Percentiles rank a stretch among this genome's conserved stretches.
Conservation (phyloP, 225 moss, liverwort and hornwort genomes). For the Rhytidiadelphus loreus region DNA sequence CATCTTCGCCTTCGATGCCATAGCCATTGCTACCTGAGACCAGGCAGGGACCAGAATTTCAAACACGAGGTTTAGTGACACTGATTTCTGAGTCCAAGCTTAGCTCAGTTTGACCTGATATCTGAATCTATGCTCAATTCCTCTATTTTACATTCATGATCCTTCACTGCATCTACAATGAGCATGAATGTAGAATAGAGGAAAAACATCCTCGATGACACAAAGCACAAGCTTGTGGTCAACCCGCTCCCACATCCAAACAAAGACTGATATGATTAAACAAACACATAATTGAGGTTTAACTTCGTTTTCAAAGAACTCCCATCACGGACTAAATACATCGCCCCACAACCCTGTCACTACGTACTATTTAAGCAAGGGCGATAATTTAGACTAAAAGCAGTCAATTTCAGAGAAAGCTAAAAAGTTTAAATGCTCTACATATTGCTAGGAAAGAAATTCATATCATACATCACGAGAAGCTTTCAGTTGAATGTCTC, state of each 20-base stretch:
- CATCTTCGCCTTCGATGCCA: slow-evolving; percentile 85
- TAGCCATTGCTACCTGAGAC: slow-evolving; percentile 88
- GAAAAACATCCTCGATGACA: neutral
- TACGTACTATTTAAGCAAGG: neutral
- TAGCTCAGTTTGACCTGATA: neutral
- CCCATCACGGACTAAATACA: neutral
- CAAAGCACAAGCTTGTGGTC: neutral
- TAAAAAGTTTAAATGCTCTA: neutral
- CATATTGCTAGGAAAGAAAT: neutral
- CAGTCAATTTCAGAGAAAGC: neutral
- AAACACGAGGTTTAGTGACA: neutral
- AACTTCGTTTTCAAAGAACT: neutral
- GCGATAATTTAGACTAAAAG: neutral
- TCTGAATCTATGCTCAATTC: neutral
- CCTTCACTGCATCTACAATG: neutral
- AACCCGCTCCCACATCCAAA: neutral
- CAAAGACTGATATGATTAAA: neutral
- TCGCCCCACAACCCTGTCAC: neutral
- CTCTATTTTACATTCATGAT: neutral
- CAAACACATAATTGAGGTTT: neutral
- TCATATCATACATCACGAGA: slow-evolving; percentile 80
- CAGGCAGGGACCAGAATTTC: neutral
- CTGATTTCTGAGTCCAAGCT: neutral
- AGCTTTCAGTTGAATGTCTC: slow-evolving; percentile 75
- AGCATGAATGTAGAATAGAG: neutral